These are phyloP conservation scores for Fusarium sp. DNA, from an alignment of 2,329 filamentous ascomycete genomes.

Conservation along the genomic window DNA sequence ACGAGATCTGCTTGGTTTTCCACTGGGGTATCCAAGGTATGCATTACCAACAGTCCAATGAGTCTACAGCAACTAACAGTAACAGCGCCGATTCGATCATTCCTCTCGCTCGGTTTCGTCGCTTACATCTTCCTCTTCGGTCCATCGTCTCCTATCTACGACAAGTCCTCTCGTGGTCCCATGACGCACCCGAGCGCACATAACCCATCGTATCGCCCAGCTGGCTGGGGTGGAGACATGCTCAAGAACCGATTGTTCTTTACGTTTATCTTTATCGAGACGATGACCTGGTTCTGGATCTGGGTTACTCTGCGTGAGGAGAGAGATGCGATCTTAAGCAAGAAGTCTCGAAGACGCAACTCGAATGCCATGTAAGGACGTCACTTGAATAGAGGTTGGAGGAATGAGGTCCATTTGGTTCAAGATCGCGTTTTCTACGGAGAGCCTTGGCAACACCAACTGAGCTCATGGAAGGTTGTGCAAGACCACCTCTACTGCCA, in stretches of 20 bases:
- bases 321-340: conserved; percentile 54
- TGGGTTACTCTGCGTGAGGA: conserved; percentile 78
- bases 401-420: background rate
- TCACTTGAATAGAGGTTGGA: background rate
- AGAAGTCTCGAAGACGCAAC: conserved; percentile 51
- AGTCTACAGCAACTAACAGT: conserved; percentile 35
- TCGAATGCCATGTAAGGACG: conserved; percentile 31
- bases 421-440: background rate
- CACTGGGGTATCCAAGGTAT: conserved; percentile 75
- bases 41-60: conserved; percentile 46
- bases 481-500: background rate
- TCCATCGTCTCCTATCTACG: conserved; percentile 61
- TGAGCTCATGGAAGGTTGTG: background rate
- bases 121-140: conserved; percentile 74
- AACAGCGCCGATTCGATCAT: conserved; percentile 72
- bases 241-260: conserved; percentile 89
- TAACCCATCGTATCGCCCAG: conserved; percentile 52
- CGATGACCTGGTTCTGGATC: conserved; percentile 88
- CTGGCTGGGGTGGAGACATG: conserved; percentile 68
- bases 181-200: conserved; percentile 45
- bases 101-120: conserved; percentile 69
- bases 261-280: conserved; percentile 85
- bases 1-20: conserved; percentile 71
- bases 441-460: background rate
- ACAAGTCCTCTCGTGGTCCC: conserved; percentile 40